phyloP scores from a whole-genome alignment of 176 grass and related monocot genomes.

The Leersia perrieri region DNA sequence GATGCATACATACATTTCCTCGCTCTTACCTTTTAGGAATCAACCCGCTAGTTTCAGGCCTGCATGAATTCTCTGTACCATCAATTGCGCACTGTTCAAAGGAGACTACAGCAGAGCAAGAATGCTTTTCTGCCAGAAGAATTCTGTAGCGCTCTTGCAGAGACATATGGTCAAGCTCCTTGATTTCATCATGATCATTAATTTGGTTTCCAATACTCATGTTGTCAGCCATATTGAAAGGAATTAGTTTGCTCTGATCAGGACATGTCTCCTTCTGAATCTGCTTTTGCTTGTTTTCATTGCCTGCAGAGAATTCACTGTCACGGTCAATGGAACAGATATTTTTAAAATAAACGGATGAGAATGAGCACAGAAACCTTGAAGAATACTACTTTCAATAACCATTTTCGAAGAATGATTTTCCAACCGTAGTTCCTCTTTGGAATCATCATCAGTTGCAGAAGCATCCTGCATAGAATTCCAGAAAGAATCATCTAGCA shows the following conservation, averaged over 20 bases:
- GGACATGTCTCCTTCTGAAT: neutral
- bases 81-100: neutral
- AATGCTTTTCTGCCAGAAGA: conserved; percentile 28
- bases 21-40: conserved; percentile 36
- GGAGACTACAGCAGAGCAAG: conserved; percentile 4
- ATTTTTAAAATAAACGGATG: conserved; percentile 3
- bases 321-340: conserved; percentile 3
- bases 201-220: neutral
- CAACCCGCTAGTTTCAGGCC: conserved; percentile 19
- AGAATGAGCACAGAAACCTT: conserved; percentile 11
- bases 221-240: neutral
- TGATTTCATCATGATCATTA: neutral
- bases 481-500: conserved; percentile 11
- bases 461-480: conserved; percentile 40
- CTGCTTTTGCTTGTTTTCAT: neutral
- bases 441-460: conserved; percentile 21
- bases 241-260: conserved; percentile 20
- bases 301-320: neutral
- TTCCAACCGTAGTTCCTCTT: neutral
- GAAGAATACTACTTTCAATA: conserved; percentile 1
- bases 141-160: conserved; percentile 44
- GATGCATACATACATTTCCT: conserved; percentile 14
- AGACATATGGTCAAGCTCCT: conserved; percentile 49
- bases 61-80: neutral
- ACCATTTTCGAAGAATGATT: conserved; percentile 11